Conservation (phyloP, 1,139 yeast genomes). For the Sugiyamaella castrensis region DNA sequence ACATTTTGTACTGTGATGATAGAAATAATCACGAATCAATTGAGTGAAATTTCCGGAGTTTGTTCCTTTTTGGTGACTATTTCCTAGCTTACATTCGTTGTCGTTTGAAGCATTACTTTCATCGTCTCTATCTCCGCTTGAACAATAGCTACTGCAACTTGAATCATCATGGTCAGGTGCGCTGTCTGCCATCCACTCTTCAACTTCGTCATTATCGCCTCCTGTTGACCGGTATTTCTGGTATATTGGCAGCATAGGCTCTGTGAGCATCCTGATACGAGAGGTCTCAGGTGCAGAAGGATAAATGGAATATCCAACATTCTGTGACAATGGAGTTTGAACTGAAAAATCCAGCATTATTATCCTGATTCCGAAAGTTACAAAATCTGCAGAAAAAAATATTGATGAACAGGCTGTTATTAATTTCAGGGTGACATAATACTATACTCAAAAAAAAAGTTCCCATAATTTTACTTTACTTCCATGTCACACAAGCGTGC, state of each 20-base stretch:
- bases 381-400: no score
- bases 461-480: no score
- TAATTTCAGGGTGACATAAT: no score
- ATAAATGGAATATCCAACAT: no score
- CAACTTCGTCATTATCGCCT: slow-evolving; percentile 10
- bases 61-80: neutral
- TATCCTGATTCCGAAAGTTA: no score
- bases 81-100: neutral
- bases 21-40: slow-evolving; percentile 2
- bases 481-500: no score
- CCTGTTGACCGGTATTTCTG: slow-evolving; percentile 14
- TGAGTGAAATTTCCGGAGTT: neutral
- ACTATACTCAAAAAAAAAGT: no score
- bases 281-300: neutral
- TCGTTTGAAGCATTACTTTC: neutral
- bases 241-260: slow-evolving; percentile 15
- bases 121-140: neutral
- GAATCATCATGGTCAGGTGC: neutral
- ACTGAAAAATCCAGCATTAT: no score
- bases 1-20: slow-evolving; percentile 2
- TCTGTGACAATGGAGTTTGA: no score
- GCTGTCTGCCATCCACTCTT: neutral
- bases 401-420: no score
- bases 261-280: slow-evolving; percentile 1
- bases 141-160: neutral